A percentile compares a stretch with the other conserved stretches of the same genome.
These are phyloP conservation scores for Suillus luteus DNA, from an alignment of 768 basidiomycete genomes.

Conservation along the genomic window DNA sequence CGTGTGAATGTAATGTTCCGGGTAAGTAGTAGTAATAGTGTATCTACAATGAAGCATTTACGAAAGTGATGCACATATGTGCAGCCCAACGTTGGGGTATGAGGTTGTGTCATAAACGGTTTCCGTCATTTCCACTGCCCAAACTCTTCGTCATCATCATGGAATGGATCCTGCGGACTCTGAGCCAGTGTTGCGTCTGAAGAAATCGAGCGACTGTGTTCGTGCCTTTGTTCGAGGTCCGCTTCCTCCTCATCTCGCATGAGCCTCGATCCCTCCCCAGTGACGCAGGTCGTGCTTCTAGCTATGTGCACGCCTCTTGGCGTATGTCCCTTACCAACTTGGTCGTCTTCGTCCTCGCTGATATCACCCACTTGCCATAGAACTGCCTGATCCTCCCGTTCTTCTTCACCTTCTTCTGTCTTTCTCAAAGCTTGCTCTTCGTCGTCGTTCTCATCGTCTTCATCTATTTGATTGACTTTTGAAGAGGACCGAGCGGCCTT, in stretches of 20 bases:
- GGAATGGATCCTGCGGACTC: conserved; percentile 18
- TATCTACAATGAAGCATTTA: conserved; percentile 5
- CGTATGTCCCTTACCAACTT: conserved; percentile 37
- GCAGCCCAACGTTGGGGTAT: background rate
- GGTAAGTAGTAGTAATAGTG: background rate
- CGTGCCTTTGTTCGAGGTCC: conserved; percentile 35
- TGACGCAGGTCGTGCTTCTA: conserved; percentile 17
- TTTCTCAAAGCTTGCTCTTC: conserved; percentile 41
- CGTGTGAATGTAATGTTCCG: background rate
- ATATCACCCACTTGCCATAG: conserved; percentile 76
- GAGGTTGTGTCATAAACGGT: conserved; percentile 9
- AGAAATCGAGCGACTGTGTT: conserved; percentile 36
- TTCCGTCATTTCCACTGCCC: conserved; percentile 33
- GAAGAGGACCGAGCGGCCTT: conserved; percentile 27
- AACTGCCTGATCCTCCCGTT: conserved; percentile 23
- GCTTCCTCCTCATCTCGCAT: conserved; percentile 38
- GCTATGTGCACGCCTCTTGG: conserved; percentile 22
- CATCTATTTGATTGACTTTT: conserved; percentile 17
- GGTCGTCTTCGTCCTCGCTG: conserved; percentile 65
- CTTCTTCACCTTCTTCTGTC: conserved; percentile 38
- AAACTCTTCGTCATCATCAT: conserved; percentile 33
- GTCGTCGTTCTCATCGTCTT: conserved; percentile 33
- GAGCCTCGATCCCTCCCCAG: conserved; percentile 45
- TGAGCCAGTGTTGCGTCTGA: conserved; percentile 39
- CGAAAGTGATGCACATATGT: background rate